phyloP scores from a whole-genome alignment of 345 rosid species.

The Theobroma cacao region DNA sequence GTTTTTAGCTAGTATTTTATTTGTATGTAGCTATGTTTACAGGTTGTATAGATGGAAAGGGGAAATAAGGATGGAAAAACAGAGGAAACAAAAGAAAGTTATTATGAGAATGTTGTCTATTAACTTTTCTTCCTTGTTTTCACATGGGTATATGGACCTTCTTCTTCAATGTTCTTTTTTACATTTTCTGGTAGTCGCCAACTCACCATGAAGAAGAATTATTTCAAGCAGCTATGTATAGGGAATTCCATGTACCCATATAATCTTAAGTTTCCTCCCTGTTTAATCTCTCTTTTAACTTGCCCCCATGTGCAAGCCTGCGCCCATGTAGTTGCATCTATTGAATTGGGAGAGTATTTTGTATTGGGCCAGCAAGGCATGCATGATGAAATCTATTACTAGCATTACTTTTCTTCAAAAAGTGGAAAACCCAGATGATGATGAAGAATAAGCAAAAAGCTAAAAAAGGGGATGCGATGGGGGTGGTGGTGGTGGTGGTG shows the following conservation, averaged over 20 bases:
- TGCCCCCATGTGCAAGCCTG: constrained; percentile 1
- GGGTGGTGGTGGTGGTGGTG: neutral
- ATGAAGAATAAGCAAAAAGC: no score
- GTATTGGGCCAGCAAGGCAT: neutral
- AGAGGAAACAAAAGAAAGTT: neutral
- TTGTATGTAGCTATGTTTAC: neutral
- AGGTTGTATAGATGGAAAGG: neutral
- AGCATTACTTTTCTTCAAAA: neutral
- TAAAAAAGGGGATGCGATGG: neutral
- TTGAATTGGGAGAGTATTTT: neutral
- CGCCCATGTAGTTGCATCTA: neutral
- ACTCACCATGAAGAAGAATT: neutral
- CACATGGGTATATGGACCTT: neutral
- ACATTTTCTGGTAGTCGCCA: neutral
- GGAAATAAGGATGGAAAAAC: neutral
- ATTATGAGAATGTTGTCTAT: neutral
- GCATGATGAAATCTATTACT: neutral
- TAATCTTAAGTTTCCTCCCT: neutral
- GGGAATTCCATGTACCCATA: neutral
- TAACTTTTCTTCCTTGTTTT: neutral
- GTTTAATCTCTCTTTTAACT: neutral
- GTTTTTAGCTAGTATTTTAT: neutral
- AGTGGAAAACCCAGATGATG: neutral
- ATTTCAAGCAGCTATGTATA: no score
- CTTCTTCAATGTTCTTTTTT: neutral